These are phyloP conservation scores for Tephrocybe sp. DNA, from an alignment of 768 basidiomycete species.

Conservation along the genomic window DNA sequence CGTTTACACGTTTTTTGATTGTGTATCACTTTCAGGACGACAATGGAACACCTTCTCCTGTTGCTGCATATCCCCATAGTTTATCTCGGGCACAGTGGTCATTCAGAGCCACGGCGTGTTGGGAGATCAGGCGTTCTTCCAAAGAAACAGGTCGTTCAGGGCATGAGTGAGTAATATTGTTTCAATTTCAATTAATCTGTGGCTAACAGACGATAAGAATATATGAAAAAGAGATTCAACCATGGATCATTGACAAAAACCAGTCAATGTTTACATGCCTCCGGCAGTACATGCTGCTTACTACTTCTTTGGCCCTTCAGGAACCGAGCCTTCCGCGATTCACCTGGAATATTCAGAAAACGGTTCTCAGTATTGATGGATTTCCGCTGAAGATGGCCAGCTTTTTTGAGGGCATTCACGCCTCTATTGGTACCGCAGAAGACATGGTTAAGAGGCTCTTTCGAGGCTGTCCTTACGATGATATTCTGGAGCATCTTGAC, in stretches of 20 bases:
- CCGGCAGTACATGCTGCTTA: neutral
- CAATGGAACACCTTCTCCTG: neutral
- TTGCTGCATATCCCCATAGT: neutral
- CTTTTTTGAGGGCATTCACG: neutral
- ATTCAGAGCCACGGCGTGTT: neutral
- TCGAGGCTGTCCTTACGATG: neutral
- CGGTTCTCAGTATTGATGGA: neutral
- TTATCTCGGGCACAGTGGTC: neutral
- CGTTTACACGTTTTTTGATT: neutral
- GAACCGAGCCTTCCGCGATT: neutral
- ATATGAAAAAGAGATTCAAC: neutral
- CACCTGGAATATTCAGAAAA: neutral
- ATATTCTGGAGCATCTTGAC: slow-evolving; percentile 1
- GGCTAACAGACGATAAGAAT: neutral
- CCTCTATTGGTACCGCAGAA: neutral
- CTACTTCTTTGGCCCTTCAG: neutral
- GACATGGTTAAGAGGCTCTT: neutral
- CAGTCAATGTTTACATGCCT: neutral
- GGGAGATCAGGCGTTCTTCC: neutral
- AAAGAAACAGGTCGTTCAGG: neutral
- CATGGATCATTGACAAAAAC: slow-evolving; percentile 1
- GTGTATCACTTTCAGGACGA: neutral
- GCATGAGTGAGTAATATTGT: no score
- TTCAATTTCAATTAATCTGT: no score
- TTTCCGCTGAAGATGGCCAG: neutral